phyloP scores from a whole-genome alignment of 305 asterid species.

The Lippia alba region DNA sequence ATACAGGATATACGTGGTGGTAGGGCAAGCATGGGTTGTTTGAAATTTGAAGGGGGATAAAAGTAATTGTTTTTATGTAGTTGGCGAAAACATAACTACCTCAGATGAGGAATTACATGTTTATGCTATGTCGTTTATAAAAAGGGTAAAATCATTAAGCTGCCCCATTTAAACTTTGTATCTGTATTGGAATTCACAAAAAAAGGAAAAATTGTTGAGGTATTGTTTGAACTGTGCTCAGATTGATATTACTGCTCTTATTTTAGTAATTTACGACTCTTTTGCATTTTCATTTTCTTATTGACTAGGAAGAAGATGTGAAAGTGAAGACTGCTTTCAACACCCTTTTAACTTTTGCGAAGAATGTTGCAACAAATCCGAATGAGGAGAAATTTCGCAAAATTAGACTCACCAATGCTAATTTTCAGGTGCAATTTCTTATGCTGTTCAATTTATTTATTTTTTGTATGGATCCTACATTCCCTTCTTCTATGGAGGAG shows the following conservation, averaged over 20 bases:
- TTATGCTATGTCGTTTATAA: background rate
- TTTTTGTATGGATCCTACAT: background rate
- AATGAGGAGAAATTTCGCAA: slow-evolving; percentile 92
- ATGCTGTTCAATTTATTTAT: slow-evolving; percentile 2
- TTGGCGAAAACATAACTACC: slow-evolving; percentile 15
- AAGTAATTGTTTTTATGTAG: background rate
- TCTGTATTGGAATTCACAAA: no score
- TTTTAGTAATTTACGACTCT: background rate
- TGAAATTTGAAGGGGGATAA: slow-evolving; percentile 14
- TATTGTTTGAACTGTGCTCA: slow-evolving; percentile 16
- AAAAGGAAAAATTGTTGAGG: background rate
- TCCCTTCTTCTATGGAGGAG: slow-evolving; percentile 3
- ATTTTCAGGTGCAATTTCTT: slow-evolving; percentile 69
- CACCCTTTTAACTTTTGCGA: slow-evolving; percentile 85
- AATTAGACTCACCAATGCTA: slow-evolving; percentile 84
- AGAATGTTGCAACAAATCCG: slow-evolving; percentile 92
- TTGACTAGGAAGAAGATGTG: slow-evolving; percentile 79
- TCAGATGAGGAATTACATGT: slow-evolving; percentile 3
- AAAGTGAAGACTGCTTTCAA: slow-evolving; percentile 94
- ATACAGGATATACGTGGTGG: no score
- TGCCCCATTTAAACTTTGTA: slow-evolving; percentile 5
- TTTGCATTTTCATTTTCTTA: slow-evolving; percentile 32
- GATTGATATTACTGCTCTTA: slow-evolving; percentile 2
- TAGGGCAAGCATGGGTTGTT: background rate
- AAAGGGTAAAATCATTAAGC: slow-evolving; percentile 12